Percentiles rank a stretch among this genome's conserved stretches.
These are phyloP conservation scores for Boletus smithii DNA, from an alignment of 1,284 basidiomycete species.

Conservation along the genomic window DNA sequence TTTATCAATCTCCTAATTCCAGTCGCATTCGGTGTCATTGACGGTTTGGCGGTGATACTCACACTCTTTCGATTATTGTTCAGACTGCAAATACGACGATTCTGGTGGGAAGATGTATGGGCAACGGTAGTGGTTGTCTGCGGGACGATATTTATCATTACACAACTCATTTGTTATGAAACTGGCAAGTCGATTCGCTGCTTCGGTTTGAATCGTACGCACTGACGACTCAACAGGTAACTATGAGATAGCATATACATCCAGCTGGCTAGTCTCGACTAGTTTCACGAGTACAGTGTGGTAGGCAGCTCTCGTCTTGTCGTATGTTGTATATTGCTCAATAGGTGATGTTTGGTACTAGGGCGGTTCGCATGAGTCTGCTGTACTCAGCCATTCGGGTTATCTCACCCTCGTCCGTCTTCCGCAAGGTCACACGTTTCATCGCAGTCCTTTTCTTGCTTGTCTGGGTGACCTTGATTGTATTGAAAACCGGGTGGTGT, in stretches of 20 bases:
- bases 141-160: not conserved
- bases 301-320: not conserved
- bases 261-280: not conserved
- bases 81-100: not conserved
- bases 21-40: not conserved
- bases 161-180: not conserved
- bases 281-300: not conserved
- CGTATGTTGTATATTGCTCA: not conserved
- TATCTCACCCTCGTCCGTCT: not conserved
- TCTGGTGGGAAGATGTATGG: slow-evolving; percentile 9
- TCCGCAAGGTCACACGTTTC: not conserved
- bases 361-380: slow-evolving; percentile 6
- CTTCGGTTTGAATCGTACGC: not conserved
- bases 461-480: not conserved
- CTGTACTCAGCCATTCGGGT: not conserved
- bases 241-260: no score
- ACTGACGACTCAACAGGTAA: not conserved
- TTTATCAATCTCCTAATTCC: not conserved
- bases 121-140: not conserved
- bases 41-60: not conserved
- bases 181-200: not conserved
- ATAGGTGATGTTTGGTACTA: not conserved
- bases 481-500: not conserved
- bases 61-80: not conserved
- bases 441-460: not conserved